phyloP scores from a whole-genome alignment of 1,284 basidiomycete genomes.

The Rhodofomes roseus region DNA sequence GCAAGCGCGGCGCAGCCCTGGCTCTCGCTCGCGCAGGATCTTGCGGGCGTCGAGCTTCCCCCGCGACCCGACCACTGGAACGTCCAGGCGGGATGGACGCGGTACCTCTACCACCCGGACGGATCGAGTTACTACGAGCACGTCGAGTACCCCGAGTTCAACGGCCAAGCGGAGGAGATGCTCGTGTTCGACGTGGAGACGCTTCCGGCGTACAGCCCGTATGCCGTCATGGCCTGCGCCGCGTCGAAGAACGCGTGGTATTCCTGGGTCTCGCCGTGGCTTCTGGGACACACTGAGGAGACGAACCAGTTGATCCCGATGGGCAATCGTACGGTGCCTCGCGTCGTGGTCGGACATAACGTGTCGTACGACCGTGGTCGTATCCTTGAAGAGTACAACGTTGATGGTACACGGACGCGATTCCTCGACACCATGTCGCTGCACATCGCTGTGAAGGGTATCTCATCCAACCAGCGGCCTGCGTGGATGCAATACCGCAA shows the following conservation, averaged over 20 bases:
- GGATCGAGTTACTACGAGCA: slow-evolving; percentile 66
- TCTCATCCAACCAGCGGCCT: slow-evolving; percentile 92
- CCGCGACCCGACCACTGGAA: slow-evolving; percentile 74
- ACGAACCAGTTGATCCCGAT: slow-evolving; percentile 78
- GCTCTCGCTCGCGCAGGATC: slow-evolving; percentile 67
- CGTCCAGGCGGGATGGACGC: slow-evolving; percentile 86
- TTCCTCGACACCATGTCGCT: slow-evolving; percentile 96
- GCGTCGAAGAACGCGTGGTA: slow-evolving; percentile 88
- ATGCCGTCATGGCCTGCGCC: slow-evolving; percentile 89
- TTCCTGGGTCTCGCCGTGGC: slow-evolving; percentile 93
- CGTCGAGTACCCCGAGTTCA: slow-evolving; percentile 57
- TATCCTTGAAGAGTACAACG: slow-evolving; percentile 81
- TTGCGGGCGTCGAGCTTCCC: slow-evolving; percentile 56
- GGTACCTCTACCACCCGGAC: slow-evolving; percentile 66
- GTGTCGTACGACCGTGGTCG: slow-evolving; percentile 92
- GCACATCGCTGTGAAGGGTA: slow-evolving; percentile 92
- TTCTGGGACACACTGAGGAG: slow-evolving; percentile 66
- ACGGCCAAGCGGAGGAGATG: slow-evolving; percentile 64
- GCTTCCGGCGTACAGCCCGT: slow-evolving; percentile 79
- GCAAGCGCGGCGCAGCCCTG: slow-evolving; percentile 75
- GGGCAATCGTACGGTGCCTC: slow-evolving; percentile 47
- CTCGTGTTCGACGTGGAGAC: slow-evolving; percentile 95
- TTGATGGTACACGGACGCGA: slow-evolving; percentile 69
- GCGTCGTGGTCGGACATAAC: slow-evolving; percentile 90
- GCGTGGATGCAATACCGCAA: slow-evolving; percentile 88